These are phyloP conservation scores for Trypanosoma platydactyli DNA, from an alignment of 208 protist species.

Conservation along the genomic window DNA sequence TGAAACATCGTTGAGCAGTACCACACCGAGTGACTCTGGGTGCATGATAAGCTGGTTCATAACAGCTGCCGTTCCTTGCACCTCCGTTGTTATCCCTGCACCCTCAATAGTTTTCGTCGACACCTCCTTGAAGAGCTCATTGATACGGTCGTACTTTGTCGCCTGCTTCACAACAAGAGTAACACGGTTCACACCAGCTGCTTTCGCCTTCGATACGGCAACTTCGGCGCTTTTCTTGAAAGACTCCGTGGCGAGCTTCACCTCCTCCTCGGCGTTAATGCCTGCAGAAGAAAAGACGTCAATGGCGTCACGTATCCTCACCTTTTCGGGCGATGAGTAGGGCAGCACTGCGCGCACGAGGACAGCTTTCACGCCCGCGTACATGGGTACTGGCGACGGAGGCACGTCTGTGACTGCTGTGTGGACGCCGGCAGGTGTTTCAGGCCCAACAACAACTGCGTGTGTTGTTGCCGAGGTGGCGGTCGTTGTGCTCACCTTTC, in stretches of 20 bases:
- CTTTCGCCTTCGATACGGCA: constrained; percentile 66
- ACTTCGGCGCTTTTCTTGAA: constrained; percentile 67
- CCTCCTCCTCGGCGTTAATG: constrained; percentile 55
- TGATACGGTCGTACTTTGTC: constrained; percentile 68
- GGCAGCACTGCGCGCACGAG: constrained; percentile 78
- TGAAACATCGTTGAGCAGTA: constrained; percentile 74
- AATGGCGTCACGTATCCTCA: constrained; percentile 77
- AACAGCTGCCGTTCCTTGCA: constrained; percentile 46
- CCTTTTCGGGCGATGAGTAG: constrained; percentile 36
- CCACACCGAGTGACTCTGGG: constrained; percentile 65
- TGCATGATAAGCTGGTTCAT: constrained; percentile 73
- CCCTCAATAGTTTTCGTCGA: constrained; percentile 50
- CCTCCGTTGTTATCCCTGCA: constrained; percentile 61
- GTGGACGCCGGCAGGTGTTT: constrained; percentile 57
- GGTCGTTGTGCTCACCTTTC: constrained; percentile 43
- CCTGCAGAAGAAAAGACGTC: constrained; percentile 72
- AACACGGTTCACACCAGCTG: constrained; percentile 48
- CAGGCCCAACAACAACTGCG: constrained; percentile 66
- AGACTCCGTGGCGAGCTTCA: constrained; percentile 38
- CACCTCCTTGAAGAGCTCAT: constrained; percentile 64
- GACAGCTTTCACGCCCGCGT: constrained; percentile 57
- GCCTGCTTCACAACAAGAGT: constrained; percentile 77
- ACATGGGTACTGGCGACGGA: constrained; percentile 27
- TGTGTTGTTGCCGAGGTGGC: constrained; percentile 43
- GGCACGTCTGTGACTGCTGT: constrained; percentile 51